Base-by-base conservation (phyloP, 2,329 filamentous ascomycete species). In the Sporothrix globosa region DNA sequence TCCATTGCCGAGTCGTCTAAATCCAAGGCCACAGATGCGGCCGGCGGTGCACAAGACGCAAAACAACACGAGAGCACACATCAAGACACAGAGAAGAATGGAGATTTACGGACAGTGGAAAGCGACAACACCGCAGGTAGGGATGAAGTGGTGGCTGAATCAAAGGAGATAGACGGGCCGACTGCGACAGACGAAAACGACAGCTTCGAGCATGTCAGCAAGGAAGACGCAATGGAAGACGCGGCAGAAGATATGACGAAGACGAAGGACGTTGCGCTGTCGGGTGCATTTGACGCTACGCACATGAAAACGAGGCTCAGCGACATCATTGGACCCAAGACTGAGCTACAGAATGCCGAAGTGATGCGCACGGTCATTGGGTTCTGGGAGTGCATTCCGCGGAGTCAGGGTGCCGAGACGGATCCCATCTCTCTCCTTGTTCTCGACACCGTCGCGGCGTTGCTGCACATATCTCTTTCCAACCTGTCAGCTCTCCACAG, bases 401-500 rank as follows among this genome's bases (percentile, higher is more conserved):
- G 87, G 70, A 80, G 80, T 53, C 78, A 77, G 24, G 66, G 10
- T 27, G 50, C 19, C 13, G 77, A 77, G 19, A 73, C 82, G 2
- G 81, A 85, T 72, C 82, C 84, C 11, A 84, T 85, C 24, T 89
- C 89, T 21, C 80, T 92, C 69, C 83, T 91, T 48, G 85, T 93
- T 4, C 85, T 93, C 34, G 86, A 88, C 73, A 87, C 89, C 7
- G 81, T 94, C 44, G 81, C 83, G 17, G 83, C 85, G 48, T 82
- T 90, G 68, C 84, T 87, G 44, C 82, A 82, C 0, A 83, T 85
- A 27, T 93, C 91, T 2, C 87, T 87, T 69, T 88, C 87, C 77
- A 95, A 94, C 77, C 82, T 91, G 46, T 84, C 88, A 67, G 87
- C 87, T 63, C 82, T 94, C n/a, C 91, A 95, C 79, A 85, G 86